Conservation (phyloP, 108 stramenopile genomes). For the Cyclotella kingstonii region DNA sequence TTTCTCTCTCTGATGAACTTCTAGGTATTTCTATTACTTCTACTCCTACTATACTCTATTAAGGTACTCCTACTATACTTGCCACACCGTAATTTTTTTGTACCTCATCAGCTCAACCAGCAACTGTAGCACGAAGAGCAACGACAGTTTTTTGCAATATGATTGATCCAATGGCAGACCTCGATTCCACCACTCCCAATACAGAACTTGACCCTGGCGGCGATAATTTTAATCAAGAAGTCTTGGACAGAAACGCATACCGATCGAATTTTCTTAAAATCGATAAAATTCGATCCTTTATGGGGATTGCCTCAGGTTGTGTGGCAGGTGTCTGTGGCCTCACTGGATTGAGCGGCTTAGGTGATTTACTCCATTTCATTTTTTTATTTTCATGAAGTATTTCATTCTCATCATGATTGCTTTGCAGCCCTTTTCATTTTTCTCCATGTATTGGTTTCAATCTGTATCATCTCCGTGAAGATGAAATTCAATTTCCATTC, state of each 20-base stretch:
- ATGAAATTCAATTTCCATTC: slow-evolving; percentile 69
- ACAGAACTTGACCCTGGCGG: slow-evolving; percentile 31
- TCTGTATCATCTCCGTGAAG: slow-evolving; percentile 57
- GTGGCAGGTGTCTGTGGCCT: slow-evolving; percentile 80
- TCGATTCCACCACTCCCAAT: slow-evolving; percentile 34
- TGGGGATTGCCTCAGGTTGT: slow-evolving; percentile 83
- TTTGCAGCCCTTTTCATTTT: slow-evolving; percentile 59
- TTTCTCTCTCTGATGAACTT: too few relatives aligned
- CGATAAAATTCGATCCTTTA: slow-evolving; percentile 77
- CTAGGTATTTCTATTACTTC: too few relatives aligned
- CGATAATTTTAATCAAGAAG: slow-evolving; percentile 49
- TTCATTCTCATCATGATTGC: background rate
- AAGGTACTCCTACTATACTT: too few relatives aligned
- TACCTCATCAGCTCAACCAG: too few relatives aligned
- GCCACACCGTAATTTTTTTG: too few relatives aligned
- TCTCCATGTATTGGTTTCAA: slow-evolving; percentile 54
- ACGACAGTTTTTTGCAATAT: too few relatives aligned
- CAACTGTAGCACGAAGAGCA: too few relatives aligned
- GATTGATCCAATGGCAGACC: slow-evolving; percentile 84
- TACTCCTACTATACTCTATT: too few relatives aligned
- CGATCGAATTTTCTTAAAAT: slow-evolving; percentile 64
- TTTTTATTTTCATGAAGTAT: background rate
- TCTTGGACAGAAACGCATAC: slow-evolving; percentile 64
- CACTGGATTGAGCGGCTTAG: slow-evolving; percentile 72
- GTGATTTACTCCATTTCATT: slow-evolving; percentile 37